These are phyloP conservation scores for Berkeleyomyces basicola DNA, from an alignment of 2,329 filamentous ascomycete genomes.

Conservation along the genomic window DNA sequence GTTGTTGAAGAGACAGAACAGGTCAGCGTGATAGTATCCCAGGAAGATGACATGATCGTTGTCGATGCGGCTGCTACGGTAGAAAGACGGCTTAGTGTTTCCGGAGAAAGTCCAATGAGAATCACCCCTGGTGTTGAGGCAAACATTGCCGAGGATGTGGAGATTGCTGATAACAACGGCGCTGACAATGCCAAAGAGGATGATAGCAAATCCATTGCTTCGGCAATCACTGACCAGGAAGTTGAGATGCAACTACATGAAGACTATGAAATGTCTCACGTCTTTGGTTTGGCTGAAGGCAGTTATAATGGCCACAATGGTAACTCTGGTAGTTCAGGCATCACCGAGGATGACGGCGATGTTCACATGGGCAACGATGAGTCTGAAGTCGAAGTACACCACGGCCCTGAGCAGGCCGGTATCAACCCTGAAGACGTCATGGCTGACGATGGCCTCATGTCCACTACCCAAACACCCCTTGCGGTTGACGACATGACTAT, in stretches of 20 bases:
- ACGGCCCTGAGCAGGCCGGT: background rate
- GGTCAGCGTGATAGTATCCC: background rate
- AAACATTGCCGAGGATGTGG: background rate
- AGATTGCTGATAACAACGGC: background rate
- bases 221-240: slow-evolving; percentile 9
- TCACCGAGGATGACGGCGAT: background rate
- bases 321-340: slow-evolving; percentile 1
- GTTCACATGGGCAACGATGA: slow-evolving; percentile 4
- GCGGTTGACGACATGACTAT: background rate
- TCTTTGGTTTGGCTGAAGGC: background rate
- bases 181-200: background rate
- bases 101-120: slow-evolving; percentile 4
- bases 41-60: slow-evolving; percentile 6
- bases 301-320: slow-evolving; percentile 4
- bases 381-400: background rate
- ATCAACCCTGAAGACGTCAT: slow-evolving; percentile 9
- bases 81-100: background rate
- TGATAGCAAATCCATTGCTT: slow-evolving; percentile 8
- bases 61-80: background rate
- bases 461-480: background rate
- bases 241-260: slow-evolving; percentile 12
- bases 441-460: slow-evolving; percentile 8
- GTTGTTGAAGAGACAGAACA: background rate
- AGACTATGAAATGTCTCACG: slow-evolving; percentile 11
- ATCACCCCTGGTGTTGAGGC: background rate